A percentile compares a stretch with the other conserved stretches of the same genome.
Evolutionary conservation across 305 asterid genomes (phyloP).

Genomic region (Fraxinus velutina): DNA sequence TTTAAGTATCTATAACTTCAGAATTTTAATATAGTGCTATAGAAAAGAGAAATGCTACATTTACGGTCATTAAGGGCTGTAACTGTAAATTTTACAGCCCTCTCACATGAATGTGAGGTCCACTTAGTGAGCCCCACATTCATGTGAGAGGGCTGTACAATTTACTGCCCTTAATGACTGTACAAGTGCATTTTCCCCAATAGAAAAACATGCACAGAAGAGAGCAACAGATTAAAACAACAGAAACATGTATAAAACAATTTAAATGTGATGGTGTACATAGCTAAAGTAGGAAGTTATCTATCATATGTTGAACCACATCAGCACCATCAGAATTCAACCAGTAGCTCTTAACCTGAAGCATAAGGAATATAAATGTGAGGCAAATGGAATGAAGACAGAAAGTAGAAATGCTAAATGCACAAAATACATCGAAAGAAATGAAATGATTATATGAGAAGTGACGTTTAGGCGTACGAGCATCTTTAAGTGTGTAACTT

Average conservation of each 20-base stretch:
- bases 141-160: too few species aligned
- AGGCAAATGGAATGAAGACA: neutral
- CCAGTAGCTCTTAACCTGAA: conserved; percentile 87
- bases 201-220: neutral
- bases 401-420: neutral
- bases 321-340: conserved; percentile 86
- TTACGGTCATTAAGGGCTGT: too few species aligned
- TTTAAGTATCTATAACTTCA: neutral
- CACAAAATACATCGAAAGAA: neutral
- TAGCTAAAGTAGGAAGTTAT: conserved; percentile 58
- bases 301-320: conserved; percentile 86
- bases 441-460: neutral
- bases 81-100: too few species aligned
- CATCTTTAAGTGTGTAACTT: neutral
- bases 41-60: neutral
- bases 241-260: neutral
- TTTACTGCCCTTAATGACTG: too few species aligned
- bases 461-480: neutral
- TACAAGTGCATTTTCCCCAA: too few species aligned
- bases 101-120: too few species aligned
- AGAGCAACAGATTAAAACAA: neutral
- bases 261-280: conserved; percentile 1
- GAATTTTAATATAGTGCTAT: neutral
- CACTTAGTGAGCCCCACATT: too few species aligned
- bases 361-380: neutral